Percentiles rank a stretch among this genome's conserved stretches.
These are phyloP conservation scores for Austropuccinia psidii DNA, from an alignment of 1,284 basidiomycete genomes.

Conservation along the genomic window DNA sequence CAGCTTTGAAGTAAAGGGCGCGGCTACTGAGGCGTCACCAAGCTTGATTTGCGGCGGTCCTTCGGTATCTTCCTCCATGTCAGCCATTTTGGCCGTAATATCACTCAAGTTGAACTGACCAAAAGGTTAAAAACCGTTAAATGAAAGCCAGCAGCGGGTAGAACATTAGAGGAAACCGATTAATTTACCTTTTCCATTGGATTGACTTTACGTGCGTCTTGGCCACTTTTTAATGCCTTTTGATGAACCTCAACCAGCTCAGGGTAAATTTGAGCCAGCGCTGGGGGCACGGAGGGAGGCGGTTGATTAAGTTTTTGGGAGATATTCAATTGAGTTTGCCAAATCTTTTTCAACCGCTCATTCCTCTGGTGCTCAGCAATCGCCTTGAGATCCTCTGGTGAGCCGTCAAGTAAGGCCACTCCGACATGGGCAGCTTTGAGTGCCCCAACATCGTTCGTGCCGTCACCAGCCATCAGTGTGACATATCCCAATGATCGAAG, in stretches of 20 bases:
- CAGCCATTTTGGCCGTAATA: conserved; percentile 80
- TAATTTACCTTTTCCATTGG: conserved; percentile 72
- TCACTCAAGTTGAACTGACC: conserved; percentile 71
- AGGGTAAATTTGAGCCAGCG: conserved; percentile 73
- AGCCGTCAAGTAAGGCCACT: conserved; percentile 82
- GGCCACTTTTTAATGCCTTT: conserved; percentile 60
- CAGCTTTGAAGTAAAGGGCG: conserved; percentile 90
- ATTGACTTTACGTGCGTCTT: conserved; percentile 64
- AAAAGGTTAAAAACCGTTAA: conserved; percentile 38
- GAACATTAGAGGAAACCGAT: not conserved
- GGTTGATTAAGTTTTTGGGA: conserved; percentile 79
- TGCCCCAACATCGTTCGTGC: conserved; percentile 93
- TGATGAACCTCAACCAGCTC: conserved; percentile 83
- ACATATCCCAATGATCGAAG: conserved; percentile 77
- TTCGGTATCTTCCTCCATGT: conserved; percentile 76
- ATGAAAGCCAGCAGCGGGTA: conserved; percentile 8
- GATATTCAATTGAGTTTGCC: conserved; percentile 83
- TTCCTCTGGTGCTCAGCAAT: conserved; percentile 83
- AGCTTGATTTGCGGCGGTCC: conserved; percentile 94
- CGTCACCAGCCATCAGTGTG: conserved; percentile 93
- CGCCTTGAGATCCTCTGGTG: conserved; percentile 77
- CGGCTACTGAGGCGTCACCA: conserved; percentile 89
- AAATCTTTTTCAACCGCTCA: conserved; percentile 87
- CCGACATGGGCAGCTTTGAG: conserved; percentile 93
- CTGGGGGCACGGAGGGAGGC: conserved; percentile 73